A percentile compares a stretch with the other conserved stretches of the same genome.
These are phyloP conservation scores for Brassica rapa DNA, from an alignment of 345 rosid species.

Conservation along the genomic window DNA sequence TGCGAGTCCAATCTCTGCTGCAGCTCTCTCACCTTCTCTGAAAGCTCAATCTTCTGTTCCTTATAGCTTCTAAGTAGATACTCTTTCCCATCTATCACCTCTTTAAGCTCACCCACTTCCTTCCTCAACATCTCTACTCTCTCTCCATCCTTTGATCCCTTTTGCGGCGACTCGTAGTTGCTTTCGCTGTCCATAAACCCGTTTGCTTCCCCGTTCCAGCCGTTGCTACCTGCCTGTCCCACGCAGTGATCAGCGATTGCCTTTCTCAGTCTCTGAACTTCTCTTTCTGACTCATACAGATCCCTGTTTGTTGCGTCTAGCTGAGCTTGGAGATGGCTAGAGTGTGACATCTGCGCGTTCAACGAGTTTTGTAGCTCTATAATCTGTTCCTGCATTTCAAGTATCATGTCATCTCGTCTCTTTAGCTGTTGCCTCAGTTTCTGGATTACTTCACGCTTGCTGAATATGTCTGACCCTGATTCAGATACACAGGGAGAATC, in stretches of 20 bases:
- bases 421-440: constrained; percentile 90
- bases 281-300: constrained; percentile 75
- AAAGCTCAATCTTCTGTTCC: constrained; percentile 83
- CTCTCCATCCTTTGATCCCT: constrained; percentile 56
- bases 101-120: constrained; percentile 85
- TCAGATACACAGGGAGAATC: constrained; percentile 96
- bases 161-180: constrained; percentile 45
- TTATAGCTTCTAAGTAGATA: constrained; percentile 77
- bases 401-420: constrained; percentile 90
- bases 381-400: constrained; percentile 98
- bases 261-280: constrained; percentile 83
- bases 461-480: constrained; percentile 94
- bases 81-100: constrained; percentile 89
- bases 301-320: constrained; percentile 74
- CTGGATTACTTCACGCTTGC: constrained; percentile 90
- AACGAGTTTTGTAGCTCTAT: constrained; percentile 68
- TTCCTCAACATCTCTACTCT: constrained; percentile 72
- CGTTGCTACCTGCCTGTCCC: constrained; percentile 45
- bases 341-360: constrained; percentile 60
- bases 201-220: constrained; percentile 69
- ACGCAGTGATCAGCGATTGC: constrained; percentile 85
- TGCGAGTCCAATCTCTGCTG: constrained; percentile 83
- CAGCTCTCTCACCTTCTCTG: constrained; percentile 75
- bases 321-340: constrained; percentile 72
- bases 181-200: constrained; percentile 54